Evolutionary conservation across 1,139 yeast species (phyloP).

Genomic region (Entelexis paramagnoliae): DNA sequence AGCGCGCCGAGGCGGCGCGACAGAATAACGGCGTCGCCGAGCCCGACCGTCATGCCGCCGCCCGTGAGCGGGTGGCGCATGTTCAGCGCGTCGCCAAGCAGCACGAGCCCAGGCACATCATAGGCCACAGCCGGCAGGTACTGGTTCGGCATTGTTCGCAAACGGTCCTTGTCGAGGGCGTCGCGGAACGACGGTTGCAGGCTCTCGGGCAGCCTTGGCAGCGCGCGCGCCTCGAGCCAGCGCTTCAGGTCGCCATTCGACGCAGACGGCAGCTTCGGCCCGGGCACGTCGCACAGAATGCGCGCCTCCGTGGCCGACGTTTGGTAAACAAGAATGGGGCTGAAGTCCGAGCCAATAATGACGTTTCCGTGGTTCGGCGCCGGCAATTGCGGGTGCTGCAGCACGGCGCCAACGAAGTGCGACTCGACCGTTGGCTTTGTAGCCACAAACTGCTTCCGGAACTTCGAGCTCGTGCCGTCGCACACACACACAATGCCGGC

Average conservation of each 20-base stretch:
- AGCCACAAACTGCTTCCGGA: slow-evolving; percentile 60
- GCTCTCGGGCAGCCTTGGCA: slow-evolving; percentile 57
- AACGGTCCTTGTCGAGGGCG: slow-evolving; percentile 45
- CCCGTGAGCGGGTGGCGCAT: slow-evolving; percentile 99
- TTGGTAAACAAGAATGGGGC: slow-evolving; percentile 83
- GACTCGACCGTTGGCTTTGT: slow-evolving; percentile 62
- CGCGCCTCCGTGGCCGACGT: slow-evolving; percentile 76
- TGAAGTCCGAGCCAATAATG: slow-evolving; percentile 62
- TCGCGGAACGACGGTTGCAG: slow-evolving; percentile 55
- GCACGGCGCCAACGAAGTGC: slow-evolving; percentile 74
- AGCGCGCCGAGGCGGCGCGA: slow-evolving; percentile 45
- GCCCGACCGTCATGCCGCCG: slow-evolving; percentile 98
- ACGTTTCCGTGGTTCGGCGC: slow-evolving; percentile 78
- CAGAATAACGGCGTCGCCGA: slow-evolving; percentile 70
- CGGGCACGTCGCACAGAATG: slow-evolving; percentile 74
- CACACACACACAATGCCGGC: slow-evolving; percentile 67
- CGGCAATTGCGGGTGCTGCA: slow-evolving; percentile 64
- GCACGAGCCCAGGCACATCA: slow-evolving; percentile 62
- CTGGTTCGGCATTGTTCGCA: slow-evolving; percentile 90
- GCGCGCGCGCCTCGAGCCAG: slow-evolving; percentile 51
- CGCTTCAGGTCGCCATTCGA: slow-evolving; percentile 47
- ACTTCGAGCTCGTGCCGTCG: slow-evolving; percentile 92
- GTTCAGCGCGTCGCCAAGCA: slow-evolving; percentile 88
- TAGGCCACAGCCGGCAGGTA: slow-evolving; percentile 66
- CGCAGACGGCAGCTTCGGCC: slow-evolving; percentile 61